Base-by-base conservation (phyloP, 352 stramenopile genomes). In the Globisporangium paroecandrum region DNA sequence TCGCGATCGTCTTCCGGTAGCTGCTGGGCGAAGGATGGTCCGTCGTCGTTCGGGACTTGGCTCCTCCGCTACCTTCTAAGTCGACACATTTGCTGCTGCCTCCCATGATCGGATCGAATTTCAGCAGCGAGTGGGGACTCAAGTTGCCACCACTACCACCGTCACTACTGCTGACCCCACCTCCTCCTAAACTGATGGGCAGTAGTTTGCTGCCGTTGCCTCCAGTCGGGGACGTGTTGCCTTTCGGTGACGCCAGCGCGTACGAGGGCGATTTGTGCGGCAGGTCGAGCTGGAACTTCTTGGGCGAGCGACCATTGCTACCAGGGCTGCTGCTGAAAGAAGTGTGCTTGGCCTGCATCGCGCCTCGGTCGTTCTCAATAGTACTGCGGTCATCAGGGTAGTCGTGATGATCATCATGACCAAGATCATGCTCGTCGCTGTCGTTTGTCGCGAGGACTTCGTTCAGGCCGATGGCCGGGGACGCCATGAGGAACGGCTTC, bases 401-500 rank as follows among this genome's bases (percentile, higher is more conserved):
- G 43, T 51, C 18, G 6, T 22, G 43, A 4, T 51, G 6, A 18
- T 38, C 27, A 15, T 25, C 10, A 8, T 36, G 10, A 22, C 12
- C 38, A 7, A 27, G 20, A 12, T 41, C 38, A 5, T 13, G 4
- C 7, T 69, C 43, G 1, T 46, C 29, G 1, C 24, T 27, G 25
- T 69, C 58, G 24, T 68, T 49, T 2, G 7, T 41, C 7, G 47
- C 22, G 25, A 69, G 22, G 29, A 64, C 43, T n/a, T 69, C 64
- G 43, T 69, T 64, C 43, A 64, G 38, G 12, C 43, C 64, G 56
- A 54, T 64, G 3, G 64, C 64, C n/a, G 64, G 57, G 2, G 64
- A 69, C 41, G 27, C 64, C 55, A 64, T 64, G 38, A 69, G 18
- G 29, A 69, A 64, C 27, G 56, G 10, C 55, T 69, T 69, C 41